These are phyloP conservation scores for Tuber brumale DNA, from an alignment of 495 filamentous ascomycete species.

Conservation along the genomic window DNA sequence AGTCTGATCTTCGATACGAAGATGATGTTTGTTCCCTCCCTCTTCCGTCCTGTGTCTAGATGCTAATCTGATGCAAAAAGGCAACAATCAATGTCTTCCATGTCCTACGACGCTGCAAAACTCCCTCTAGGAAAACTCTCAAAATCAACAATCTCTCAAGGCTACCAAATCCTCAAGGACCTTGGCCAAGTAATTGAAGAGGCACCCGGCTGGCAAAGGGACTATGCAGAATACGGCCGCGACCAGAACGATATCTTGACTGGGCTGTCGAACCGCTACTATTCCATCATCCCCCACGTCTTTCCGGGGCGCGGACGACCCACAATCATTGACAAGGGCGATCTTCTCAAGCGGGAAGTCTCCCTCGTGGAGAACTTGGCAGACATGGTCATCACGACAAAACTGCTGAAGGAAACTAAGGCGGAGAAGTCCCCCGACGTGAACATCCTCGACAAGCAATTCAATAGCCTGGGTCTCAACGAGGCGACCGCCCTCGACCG, in stretches of 20 bases:
- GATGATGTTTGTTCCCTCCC: constrained; percentile 28
- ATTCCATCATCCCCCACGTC: constrained; percentile 71
- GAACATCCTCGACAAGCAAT: constrained; percentile 64
- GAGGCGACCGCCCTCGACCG: constrained; percentile 65
- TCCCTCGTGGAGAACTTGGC: constrained; percentile 67
- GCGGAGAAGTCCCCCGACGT: constrained; percentile 46
- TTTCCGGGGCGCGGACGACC: constrained; percentile 65
- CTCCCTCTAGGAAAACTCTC: constrained; percentile 77
- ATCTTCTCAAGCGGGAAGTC: constrained; percentile 63
- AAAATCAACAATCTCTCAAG: constrained; percentile 62
- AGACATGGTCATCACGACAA: constrained; percentile 73
- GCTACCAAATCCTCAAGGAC: constrained; percentile 68
- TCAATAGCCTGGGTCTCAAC: constrained; percentile 59
- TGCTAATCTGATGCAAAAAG: constrained; percentile 14
- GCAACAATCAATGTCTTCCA: constrained; percentile 52
- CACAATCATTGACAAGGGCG: constrained; percentile 53
- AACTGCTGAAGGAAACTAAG: constrained; percentile 62
- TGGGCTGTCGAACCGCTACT: constrained; percentile 64
- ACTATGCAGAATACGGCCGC: constrained; percentile 49
- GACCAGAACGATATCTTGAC: constrained; percentile 47
- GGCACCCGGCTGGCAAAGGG: constrained; percentile 29
- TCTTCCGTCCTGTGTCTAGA: background rate
- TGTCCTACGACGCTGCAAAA: constrained; percentile 72
- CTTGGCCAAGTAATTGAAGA: constrained; percentile 58
- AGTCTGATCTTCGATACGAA: constrained; percentile 68